Evolutionary conservation across 495 filamentous ascomycete species (phyloP).

Genomic region (Lichenothelia convexa): DNA sequence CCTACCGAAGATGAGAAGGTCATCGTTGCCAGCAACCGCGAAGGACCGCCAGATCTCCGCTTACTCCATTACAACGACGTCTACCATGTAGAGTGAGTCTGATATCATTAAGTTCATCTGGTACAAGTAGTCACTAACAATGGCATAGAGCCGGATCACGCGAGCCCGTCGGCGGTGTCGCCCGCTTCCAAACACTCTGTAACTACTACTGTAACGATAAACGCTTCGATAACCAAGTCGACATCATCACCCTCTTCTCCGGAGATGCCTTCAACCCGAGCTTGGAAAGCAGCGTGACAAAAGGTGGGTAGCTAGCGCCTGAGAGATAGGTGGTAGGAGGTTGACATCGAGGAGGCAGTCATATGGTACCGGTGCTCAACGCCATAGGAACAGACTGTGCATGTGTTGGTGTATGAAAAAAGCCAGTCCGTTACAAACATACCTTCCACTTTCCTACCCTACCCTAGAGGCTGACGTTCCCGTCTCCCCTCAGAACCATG

Average conservation of each 20-base stretch:
- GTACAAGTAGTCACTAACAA: too few relatives aligned
- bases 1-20: too few relatives aligned
- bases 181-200: constrained; percentile 61
- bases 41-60: constrained; percentile 47
- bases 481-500: constrained; percentile 46
- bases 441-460: constrained; percentile 1
- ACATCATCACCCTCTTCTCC: constrained; percentile 65
- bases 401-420: constrained; percentile 52
- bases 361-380: constrained; percentile 84
- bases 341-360: constrained; percentile 27
- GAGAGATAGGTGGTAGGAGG: not conserved
- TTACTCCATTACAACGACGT: constrained; percentile 85
- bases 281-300: constrained; percentile 69
- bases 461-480: not conserved
- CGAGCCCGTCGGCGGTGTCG: constrained; percentile 62
- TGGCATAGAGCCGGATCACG: constrained; percentile 46
- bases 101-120: too few relatives aligned
- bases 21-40: constrained; percentile 1
- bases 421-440: not conserved
- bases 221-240: constrained; percentile 39
- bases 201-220: constrained; percentile 49
- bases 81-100: constrained; percentile 85
- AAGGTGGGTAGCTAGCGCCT: constrained; percentile 31
- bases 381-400: constrained; percentile 55
- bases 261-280: constrained; percentile 87